Percentiles rank a stretch among this genome's conserved stretches.
Conservation (phyloP, 352 stramenopile genomes). For the Bremia lactucae region DNA sequence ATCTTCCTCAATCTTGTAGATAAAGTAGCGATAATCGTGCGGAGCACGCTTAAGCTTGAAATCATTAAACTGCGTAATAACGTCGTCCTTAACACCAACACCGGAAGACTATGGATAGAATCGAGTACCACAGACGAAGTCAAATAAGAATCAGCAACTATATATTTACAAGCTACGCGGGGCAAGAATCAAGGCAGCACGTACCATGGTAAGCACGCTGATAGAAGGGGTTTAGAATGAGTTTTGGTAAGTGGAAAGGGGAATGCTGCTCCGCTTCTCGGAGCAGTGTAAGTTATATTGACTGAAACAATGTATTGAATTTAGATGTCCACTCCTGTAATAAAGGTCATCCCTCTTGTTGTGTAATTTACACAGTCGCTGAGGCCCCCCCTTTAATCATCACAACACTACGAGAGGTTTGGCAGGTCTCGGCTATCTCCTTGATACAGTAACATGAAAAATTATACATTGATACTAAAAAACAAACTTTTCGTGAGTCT, state of each 20-base stretch:
- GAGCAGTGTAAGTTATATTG: background rate
- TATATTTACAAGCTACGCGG: too few relatives aligned
- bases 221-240: constrained; percentile 10
- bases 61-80: constrained; percentile 89
- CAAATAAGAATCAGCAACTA: constrained; percentile 1
- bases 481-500: too few relatives aligned
- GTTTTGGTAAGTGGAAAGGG: constrained; percentile 21
- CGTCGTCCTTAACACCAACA: constrained; percentile 88
- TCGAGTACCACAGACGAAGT: background rate
- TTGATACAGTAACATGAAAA: too few relatives aligned
- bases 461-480: too few relatives aligned
- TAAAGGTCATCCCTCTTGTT: constrained; percentile 9
- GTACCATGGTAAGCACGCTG: constrained; percentile 17
- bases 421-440: too few relatives aligned
- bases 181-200: background rate
- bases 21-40: constrained; percentile 91
- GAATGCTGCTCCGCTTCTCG: constrained; percentile 2
- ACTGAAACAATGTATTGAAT: constrained; percentile 20
- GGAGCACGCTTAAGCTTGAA: constrained; percentile 92
- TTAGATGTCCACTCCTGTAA: constrained; percentile 13
- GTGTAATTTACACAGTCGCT: too few relatives aligned
- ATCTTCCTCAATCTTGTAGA: constrained; percentile 92
- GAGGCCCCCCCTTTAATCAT: too few relatives aligned
- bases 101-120: constrained; percentile 78
- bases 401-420: too few relatives aligned